Conservation (phyloP, 2,329 filamentous ascomycete species). For the Colletotrichum tofieldiae region DNA sequence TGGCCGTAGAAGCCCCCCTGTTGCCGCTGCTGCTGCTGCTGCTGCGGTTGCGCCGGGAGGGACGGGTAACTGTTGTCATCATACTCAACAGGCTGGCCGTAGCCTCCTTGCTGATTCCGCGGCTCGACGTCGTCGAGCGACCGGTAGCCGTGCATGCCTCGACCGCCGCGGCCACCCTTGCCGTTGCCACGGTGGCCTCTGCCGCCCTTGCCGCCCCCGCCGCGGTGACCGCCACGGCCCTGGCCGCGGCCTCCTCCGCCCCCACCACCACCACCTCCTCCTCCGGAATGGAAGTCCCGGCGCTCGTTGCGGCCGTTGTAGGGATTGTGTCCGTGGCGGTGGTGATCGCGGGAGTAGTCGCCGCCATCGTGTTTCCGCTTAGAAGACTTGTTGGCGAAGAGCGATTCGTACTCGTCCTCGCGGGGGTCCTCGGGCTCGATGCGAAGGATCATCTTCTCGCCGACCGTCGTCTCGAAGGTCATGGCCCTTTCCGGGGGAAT, state of each 20-base stretch:
- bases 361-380: conserved; percentile 71
- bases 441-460: conserved; percentile 87
- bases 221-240: conserved; percentile 55
- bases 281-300: conserved; percentile 60
- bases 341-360: conserved; percentile 48
- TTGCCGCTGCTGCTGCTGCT: conserved; percentile 37
- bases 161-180: conserved; percentile 61
- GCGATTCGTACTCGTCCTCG: conserved; percentile 76
- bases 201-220: conserved; percentile 58
- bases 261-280: conserved; percentile 54
- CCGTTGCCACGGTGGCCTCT: conserved; percentile 58
- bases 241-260: conserved; percentile 54
- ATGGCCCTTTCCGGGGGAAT: conserved; percentile 79
- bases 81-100: conserved; percentile 62
- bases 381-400: conserved; percentile 72
- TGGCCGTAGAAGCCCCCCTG: conserved; percentile 40
- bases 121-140: conserved; percentile 78
- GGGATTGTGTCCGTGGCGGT: conserved; percentile 47
- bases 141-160: conserved; percentile 71
- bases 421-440: conserved; percentile 80
- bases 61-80: conserved; percentile 57
- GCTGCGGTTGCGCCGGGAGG: conserved; percentile 46
- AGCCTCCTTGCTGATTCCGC: conserved; percentile 62
- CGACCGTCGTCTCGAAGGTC: conserved; percentile 86
- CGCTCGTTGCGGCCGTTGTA: conserved; percentile 58